Evolutionary conservation across 2,329 filamentous ascomycete species (phyloP), one percentile per base, ranked within the genome.

Genomic region (Claviceps africana): DNA sequence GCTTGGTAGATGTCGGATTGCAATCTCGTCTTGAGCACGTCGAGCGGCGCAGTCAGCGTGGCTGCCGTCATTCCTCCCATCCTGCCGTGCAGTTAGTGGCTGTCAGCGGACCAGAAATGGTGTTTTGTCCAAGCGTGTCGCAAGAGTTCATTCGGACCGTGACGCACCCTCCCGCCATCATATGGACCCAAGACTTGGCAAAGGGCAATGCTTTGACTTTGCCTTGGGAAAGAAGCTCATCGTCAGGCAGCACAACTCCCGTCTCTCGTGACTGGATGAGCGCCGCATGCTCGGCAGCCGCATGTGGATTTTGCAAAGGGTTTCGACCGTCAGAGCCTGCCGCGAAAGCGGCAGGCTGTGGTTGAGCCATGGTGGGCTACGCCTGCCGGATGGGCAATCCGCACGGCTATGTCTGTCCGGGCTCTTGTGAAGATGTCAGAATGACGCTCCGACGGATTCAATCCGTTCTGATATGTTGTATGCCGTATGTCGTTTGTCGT

Each of bases 1-100:
- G 82, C 76, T 66, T 95, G 88, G 74, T 96, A 96, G 66, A 94
- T 94, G 64, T 95, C 90, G 62, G 88, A 94, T 67, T 97, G 91
- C 3, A 97, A 75, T 37, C 91, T 82, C 11, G 91, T 97, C 68
- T 95, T 95, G 49, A 97, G 78, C 33, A 96, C 90, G 64, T 96
- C 91, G 54, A 97, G 84, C 22, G 91, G 91, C 9, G 88, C 89
- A 1, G 91, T 96, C n/a, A 96, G 70, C n/a, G 86, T 83, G 25
- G 91, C 87, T 11, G 91, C 85, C 19, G 88, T 89, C 83, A 95
- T 94, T 59, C 90, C 90, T 60, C 90, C 90, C 50, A 88, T 71
- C 43, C 90, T 95, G 58, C 35, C 57, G 39, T 7, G 51, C 52
- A 28, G 17, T 35, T 22, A 31, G 17, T 35, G n/a, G 28, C 42